Evolutionary conservation across 306 rosid genomes (phyloP), one percentile per base, ranked within the genome.

Genomic region (Datisca glomerata): DNA sequence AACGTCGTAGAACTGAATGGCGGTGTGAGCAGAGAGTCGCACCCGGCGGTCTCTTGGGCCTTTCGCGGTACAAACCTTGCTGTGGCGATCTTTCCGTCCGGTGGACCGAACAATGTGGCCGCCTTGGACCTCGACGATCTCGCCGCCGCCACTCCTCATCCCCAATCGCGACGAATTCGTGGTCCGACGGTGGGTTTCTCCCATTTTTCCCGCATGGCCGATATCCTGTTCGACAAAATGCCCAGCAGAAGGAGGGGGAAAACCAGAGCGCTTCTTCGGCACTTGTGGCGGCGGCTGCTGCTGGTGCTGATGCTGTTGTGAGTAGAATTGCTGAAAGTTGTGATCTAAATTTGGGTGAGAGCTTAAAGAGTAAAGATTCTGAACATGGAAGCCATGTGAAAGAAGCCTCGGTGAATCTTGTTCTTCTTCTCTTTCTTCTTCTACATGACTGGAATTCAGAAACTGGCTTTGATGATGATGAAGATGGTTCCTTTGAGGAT

Each of bases 21-120:
- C 96, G 15, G 96, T 86, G 48, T 57, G 78, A 14, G 93, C 96
- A 1, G 96, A 71, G 21, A 86, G 91, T 3, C 96, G 75, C 19
- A 86, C 96, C 0, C 96, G 80, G 5, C 96, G 78, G 71, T 86
- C 96, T 29, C 96, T 52, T 2, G 93, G 86, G 2, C 96, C 96
- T 12, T 78, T 86, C 0, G 96, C 93, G 1, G 96, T 86, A 64
- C 85, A 86, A 7, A 86, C 93, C 55, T 86, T 86, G 64, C 96
- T 86, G 72, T 86, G 96, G 2, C 96, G 79, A 63, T 86, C 96
- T 15, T 86, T 86, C n/a, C 83, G 49, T 4, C 96, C 93, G 0
- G 79, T 78, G 9, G 96, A 73, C 21, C 80, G 61, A 12, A 86
- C 77, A 78, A 86, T 78, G 85, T 68, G 93, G 32, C 96, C 86